Conservation (phyloP, 1,284 basidiomycete species). For the Serendipita sp. region DNA sequence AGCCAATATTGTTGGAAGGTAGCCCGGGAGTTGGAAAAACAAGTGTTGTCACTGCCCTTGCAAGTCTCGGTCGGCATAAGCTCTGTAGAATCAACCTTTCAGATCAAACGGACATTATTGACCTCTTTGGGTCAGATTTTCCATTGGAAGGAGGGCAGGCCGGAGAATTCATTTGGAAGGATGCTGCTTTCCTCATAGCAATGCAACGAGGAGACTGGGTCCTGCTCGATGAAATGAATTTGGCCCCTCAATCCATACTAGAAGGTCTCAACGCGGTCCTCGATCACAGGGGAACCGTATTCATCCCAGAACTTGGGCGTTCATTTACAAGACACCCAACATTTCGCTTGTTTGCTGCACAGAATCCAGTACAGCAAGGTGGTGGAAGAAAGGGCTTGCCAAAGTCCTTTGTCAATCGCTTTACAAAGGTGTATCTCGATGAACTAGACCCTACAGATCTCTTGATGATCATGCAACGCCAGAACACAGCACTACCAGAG, state of each 20-base stretch:
- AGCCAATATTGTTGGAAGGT: conserved; percentile 91
- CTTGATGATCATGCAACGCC: conserved; percentile 60
- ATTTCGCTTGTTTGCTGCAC: conserved; percentile 95
- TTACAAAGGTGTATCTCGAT: conserved; percentile 92
- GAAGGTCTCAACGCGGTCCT: conserved; percentile 95
- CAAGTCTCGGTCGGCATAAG: conserved; percentile 62
- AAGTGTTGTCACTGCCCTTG: conserved; percentile 80
- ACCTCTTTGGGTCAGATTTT: conserved; percentile 93
- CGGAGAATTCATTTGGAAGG: conserved; percentile 94
- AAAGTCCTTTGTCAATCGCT: conserved; percentile 94
- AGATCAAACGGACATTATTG: conserved; percentile 94
- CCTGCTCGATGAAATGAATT: conserved; percentile 96
- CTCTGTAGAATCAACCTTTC: conserved; percentile 97
- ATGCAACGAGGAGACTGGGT: conserved; percentile 94
- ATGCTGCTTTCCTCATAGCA: conserved; percentile 89
- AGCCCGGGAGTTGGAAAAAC: conserved; percentile 99
- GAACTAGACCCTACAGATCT: conserved; percentile 75
- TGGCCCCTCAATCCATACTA: conserved; percentile 89
- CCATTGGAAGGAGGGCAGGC: conserved; percentile 85
- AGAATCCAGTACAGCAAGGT: conserved; percentile 93
- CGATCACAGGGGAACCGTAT: conserved; percentile 92
- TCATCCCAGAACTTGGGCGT: conserved; percentile 87
- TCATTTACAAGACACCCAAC: conserved; percentile 79
- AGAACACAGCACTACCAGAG: conserved; percentile 52
- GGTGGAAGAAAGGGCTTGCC: conserved; percentile 96